Percentiles rank a stretch among this genome's conserved stretches.
Evolutionary conservation across 441 rosid species (phyloP).

Genomic region (Lepidium campestre): DNA sequence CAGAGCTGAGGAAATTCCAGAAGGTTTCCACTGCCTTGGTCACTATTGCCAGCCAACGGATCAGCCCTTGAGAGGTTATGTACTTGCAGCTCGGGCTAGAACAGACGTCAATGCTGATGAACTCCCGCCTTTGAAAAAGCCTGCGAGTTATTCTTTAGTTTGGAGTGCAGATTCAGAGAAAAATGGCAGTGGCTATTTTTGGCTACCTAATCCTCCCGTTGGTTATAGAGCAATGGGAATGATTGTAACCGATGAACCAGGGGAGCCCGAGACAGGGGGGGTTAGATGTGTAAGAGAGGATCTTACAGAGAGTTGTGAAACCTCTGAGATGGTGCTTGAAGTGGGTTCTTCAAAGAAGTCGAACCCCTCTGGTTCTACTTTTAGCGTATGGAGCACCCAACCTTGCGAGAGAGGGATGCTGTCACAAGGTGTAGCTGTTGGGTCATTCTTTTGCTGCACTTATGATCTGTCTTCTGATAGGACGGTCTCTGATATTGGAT

Average conservation of each 20-base stretch:
- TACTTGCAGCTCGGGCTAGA: slow-evolving; percentile 41
- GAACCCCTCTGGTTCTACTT: slow-evolving; percentile 19
- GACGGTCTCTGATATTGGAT: slow-evolving; percentile 35
- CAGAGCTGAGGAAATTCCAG: slow-evolving; percentile 54
- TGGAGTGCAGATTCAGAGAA: slow-evolving; percentile 39
- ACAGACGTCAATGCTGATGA: slow-evolving; percentile 5
- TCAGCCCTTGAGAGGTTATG: slow-evolving; percentile 47
- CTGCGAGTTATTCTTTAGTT: slow-evolving; percentile 40
- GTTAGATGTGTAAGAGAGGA: slow-evolving; percentile 57
- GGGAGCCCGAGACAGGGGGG: slow-evolving; percentile 44
- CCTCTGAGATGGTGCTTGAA: slow-evolving; percentile 38
- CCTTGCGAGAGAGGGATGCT: slow-evolving; percentile 59
- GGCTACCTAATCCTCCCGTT: slow-evolving; percentile 57
- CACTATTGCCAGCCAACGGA: slow-evolving; percentile 53
- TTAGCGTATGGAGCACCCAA: slow-evolving; percentile 45
- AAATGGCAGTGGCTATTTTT: slow-evolving; percentile 41
- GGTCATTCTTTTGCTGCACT: slow-evolving; percentile 53
- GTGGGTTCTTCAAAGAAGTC: slow-evolving; percentile 25
- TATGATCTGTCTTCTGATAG: slow-evolving; percentile 22
- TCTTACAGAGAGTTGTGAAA: slow-evolving; percentile 59
- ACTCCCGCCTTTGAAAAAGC: slow-evolving; percentile 42
- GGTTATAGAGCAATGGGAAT: slow-evolving; percentile 66
- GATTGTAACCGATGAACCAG: slow-evolving; percentile 36
- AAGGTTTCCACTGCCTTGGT: slow-evolving; percentile 56
- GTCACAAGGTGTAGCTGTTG: slow-evolving; percentile 49